These are phyloP conservation scores for Blastobotrys indianensis DNA, from an alignment of 1,139 yeast species.

Conservation along the genomic window DNA sequence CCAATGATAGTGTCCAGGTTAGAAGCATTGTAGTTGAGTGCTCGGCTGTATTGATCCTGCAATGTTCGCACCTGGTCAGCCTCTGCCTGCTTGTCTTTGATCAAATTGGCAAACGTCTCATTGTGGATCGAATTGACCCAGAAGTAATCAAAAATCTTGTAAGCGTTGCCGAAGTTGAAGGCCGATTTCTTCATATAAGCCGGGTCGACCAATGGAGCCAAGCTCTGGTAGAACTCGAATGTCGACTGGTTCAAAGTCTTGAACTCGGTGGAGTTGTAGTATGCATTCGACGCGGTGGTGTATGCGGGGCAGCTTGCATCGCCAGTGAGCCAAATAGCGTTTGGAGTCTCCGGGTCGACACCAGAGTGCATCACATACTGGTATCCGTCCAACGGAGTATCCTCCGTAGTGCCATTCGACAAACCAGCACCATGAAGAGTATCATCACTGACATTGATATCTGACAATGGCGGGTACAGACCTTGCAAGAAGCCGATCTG, in stretches of 20 bases:
- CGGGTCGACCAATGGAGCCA: conserved; percentile 25
- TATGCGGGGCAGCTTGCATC: conserved; percentile 38
- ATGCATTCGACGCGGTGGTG: conserved; percentile 30
- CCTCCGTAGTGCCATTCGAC: conserved; percentile 37
- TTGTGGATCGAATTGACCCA: conserved; percentile 38
- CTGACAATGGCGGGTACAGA: conserved; percentile 37
- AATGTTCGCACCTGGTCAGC: conserved; percentile 30
- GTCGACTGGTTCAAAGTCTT: conserved; percentile 32
- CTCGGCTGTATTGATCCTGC: conserved; percentile 38
- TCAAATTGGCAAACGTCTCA: conserved; percentile 31
- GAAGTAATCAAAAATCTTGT: conserved; percentile 38
- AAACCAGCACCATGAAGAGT: conserved; percentile 28
- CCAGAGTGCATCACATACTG: conserved; percentile 40
- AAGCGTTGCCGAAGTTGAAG: conserved; percentile 37
- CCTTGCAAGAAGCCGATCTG: conserved; percentile 42
- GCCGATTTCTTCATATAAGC: conserved; percentile 23
- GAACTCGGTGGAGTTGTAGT: conserved; percentile 30
- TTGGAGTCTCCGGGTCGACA: conserved; percentile 34
- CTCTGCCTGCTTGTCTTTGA: conserved; percentile 27
- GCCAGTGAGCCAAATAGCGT: conserved; percentile 39
- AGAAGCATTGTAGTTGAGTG: conserved; percentile 32
- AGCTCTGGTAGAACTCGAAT: conserved; percentile 34
- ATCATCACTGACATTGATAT: conserved; percentile 23
- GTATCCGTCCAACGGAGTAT: conserved; percentile 38
- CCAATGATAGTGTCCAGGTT: conserved; percentile 35